Base-by-base conservation (phyloP, 371 early-diverging fungal species). In the Syncephalastrum racemosum region DNA sequence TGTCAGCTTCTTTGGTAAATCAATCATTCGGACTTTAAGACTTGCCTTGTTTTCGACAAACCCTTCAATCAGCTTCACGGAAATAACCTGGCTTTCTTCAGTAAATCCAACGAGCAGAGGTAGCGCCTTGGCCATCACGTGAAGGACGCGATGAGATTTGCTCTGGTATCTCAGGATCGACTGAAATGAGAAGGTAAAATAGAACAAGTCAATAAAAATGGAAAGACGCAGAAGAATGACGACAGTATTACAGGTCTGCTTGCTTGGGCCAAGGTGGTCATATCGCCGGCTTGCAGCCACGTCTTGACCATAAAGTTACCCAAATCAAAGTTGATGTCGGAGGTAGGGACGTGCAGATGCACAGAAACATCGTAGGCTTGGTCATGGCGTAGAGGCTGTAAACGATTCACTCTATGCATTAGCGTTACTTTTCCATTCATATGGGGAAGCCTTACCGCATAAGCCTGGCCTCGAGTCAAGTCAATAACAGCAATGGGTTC, bases 291-390 rank as follows among this genome's bases (percentile, higher is more conserved):
- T 42, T 71, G 69, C 36, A 94, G 67, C 25, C 84, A 80, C 46
- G 91, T 72, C 42, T 70, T 56, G n/a, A 94, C 82, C 94, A 95
- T 94, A 67, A 93, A 93, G 73, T 90, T 91, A 42, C 92, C 68
- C 46, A 93, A 65, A 16, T 80, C 76, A 51, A 88, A 81, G 66
- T 96, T 96, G 46, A 72, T 66, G 27, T 87, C 85, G 4, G 95
- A 92, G 42, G 86, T 85, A 13, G 96, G 95, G 20, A 92, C 90
- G 58, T 80, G 69, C 40, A 96, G 76, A 36, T 84, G 81, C 55
- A 96, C 70, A 2, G 82, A 81, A 7, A 95, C 77, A 31, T 83
- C 81, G 70, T 94, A 66, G 16, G 62, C 55, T 54, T 71, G 71
- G 40, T 64, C 67, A 55, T 66, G 66, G 19, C 67, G 56, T 47